Percentiles rank a stretch among this genome's conserved stretches.
Evolutionary conservation across 352 stramenopile genomes (phyloP).

Genomic region (Globisporangium cystogenes): DNA sequence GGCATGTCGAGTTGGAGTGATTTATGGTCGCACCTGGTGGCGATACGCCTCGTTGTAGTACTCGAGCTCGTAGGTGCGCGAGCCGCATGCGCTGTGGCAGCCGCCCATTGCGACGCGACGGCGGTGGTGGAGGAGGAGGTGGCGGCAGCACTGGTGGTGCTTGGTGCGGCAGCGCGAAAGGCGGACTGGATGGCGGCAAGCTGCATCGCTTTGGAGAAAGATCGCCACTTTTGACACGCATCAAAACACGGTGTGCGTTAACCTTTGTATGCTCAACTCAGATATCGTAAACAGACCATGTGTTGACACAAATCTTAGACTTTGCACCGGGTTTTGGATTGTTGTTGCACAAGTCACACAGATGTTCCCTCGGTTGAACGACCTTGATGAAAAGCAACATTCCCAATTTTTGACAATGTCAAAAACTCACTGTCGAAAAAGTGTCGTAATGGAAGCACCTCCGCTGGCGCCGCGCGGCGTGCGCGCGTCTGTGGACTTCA

Average conservation of each 20-base stretch:
- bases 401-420: too few relatives aligned
- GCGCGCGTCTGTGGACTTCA: conserved; percentile 85
- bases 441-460: conserved; percentile 36
- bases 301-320: too few relatives aligned
- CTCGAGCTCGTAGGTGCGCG: conserved; percentile 41
- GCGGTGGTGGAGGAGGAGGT: too few relatives aligned
- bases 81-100: conserved; percentile 46
- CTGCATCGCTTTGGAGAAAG: not conserved
- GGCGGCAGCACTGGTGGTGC: too few relatives aligned
- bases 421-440: too few relatives aligned
- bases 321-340: too few relatives aligned
- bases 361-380: not conserved
- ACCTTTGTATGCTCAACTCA: not conserved
- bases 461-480: conserved; percentile 45
- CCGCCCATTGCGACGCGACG: too few relatives aligned
- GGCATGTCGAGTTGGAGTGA: not conserved
- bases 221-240: not conserved
- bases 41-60: conserved; percentile 59
- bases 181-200: not conserved
- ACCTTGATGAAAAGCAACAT: too few relatives aligned
- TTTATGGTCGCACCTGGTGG: conserved; percentile 27
- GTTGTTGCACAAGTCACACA: not conserved
- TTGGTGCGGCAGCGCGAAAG: conserved; percentile 2
- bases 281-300: too few relatives aligned
- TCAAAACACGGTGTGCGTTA: not conserved